Evolutionary conservation across 768 basidiomycete genomes (phyloP), one percentile per base, ranked within the genome.

Genomic region (Krasilnikovozyma curviuscula): DNA sequence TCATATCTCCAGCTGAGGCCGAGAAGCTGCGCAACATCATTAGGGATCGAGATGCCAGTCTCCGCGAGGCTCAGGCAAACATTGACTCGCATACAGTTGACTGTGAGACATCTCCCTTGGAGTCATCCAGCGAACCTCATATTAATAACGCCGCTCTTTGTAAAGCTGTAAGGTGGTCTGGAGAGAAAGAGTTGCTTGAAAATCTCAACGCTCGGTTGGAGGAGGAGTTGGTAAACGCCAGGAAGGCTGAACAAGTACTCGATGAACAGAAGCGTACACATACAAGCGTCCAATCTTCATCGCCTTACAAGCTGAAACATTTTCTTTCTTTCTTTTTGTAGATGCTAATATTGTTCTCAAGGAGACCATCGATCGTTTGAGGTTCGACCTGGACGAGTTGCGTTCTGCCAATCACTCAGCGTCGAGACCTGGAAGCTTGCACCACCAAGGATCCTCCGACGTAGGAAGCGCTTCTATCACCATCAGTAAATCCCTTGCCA

Each of bases 241-340:
- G 79, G 44, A 72, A 76, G 56, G 77, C 80, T 1, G 78, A 83
- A 45, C 72, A 69, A 0, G 73, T 76, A 50, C 71, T 93, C 31
- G 84, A 89, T 50, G 79, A 81, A 56, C 89, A 95, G 69, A 93
- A 93, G 68, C 83, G n/a, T n/a, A n/a, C n/a, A n/a, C n/a, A n/a
- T n/a, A n/a, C n/a, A n/a, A n/a, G n/a, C n/a, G n/a, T n/a, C n/a
- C n/a, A n/a, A n/a, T n/a, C n/a, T n/a, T n/a, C n/a, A n/a, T n/a
- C n/a, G n/a, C n/a, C n/a, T n/a, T n/a, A n/a, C n/a, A n/a, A n/a
- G n/a, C n/a, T n/a, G n/a, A n/a, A n/a, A n/a, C n/a, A n/a, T n/a
- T n/a, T n/a, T n/a, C n/a, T n/a, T n/a, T n/a, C n/a, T n/a, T n/a
- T n/a, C n/a, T n/a, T n/a, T n/a, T n/a, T n/a, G n/a, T n/a, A n/a